Conservation (phyloP, 1,284 basidiomycete genomes). For the Apiotrichum siamense region DNA sequence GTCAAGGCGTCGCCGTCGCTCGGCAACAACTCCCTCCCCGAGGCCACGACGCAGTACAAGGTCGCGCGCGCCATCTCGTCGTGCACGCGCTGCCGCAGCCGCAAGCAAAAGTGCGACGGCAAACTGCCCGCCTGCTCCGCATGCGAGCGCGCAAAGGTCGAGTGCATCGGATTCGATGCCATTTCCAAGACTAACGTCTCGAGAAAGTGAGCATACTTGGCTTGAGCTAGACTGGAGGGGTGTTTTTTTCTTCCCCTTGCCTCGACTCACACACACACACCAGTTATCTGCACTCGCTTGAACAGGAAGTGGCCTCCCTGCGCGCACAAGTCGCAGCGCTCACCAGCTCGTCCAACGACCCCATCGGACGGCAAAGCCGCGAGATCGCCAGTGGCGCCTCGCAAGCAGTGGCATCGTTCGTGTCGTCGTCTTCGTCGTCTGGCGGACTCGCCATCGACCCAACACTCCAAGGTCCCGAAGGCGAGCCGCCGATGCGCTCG, state of each 20-base stretch:
- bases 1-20: conserved; percentile 1
- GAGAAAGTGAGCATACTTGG: conserved; percentile 48
- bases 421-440: neutral
- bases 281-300: conserved; percentile 47
- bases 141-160: conserved; percentile 47
- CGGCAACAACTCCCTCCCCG: neutral
- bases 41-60: conserved; percentile 30
- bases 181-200: conserved; percentile 49
- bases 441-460: conserved; percentile 18
- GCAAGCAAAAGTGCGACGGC: conserved; percentile 49
- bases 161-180: conserved; percentile 49
- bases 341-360: conserved; percentile 12
- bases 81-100: conserved; percentile 45
- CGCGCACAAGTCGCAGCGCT: conserved; percentile 42
- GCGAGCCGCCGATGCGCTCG: conserved; percentile 19
- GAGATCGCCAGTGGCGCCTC: conserved; percentile 23
- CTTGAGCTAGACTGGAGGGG: too few relatives aligned
- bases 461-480: conserved; percentile 18
- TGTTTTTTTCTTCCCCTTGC: conserved; percentile 1
- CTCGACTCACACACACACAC: neutral
- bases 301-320: conserved; percentile 45
- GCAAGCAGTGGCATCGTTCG: conserved; percentile 22
- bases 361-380: conserved; percentile 22
- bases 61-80: conserved; percentile 48
- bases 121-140: conserved; percentile 47